Evolutionary conservation across 1,284 basidiomycete genomes (phyloP).

Genomic region (Cutaneotrichosporon cyanovorans): DNA sequence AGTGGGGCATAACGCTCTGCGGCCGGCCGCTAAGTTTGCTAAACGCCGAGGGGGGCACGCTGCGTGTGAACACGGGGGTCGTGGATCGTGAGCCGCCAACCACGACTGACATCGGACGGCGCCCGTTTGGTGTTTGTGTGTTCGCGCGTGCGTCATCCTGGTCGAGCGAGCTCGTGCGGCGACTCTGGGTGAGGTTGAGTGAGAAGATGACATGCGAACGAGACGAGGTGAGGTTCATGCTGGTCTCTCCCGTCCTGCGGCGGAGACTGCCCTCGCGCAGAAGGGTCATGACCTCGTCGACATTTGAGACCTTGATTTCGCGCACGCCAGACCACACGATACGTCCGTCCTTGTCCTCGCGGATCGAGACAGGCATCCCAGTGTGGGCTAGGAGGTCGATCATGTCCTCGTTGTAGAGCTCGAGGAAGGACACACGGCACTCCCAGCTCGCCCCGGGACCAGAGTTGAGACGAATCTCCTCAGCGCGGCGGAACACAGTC

Average conservation of each 20-base stretch:
- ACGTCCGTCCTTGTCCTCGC: conserved; percentile 91
- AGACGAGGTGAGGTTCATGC: conserved; percentile 97
- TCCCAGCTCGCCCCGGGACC: conserved; percentile 58
- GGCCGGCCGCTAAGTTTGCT: conserved; percentile 52
- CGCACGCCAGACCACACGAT: conserved; percentile 95
- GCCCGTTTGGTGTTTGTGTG: conserved; percentile 13
- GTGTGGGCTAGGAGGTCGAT: conserved; percentile 73
- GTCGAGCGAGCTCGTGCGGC: conserved; percentile 17
- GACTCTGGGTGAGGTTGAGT: conserved; percentile 72
- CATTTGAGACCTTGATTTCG: conserved; percentile 76
- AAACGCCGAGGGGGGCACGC: conserved; percentile 13
- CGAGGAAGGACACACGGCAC: conserved; percentile 66
- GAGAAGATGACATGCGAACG: conserved; percentile 99
- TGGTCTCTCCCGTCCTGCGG: conserved; percentile 90
- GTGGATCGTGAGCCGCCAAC: conserved; percentile 15
- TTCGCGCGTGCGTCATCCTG: conserved; percentile 2
- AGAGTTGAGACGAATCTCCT: conserved; percentile 66
- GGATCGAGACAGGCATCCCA: conserved; percentile 77
- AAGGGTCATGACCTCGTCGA: conserved; percentile 83
- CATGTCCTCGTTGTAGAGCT: conserved; percentile 96
- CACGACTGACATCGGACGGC: conserved; percentile 16
- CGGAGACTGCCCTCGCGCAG: conserved; percentile 81
- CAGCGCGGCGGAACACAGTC: conserved; percentile 75
- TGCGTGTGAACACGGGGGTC: conserved; percentile 14
- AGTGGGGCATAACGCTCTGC: conserved; percentile 52